Base-by-base conservation (phyloP, 805 yeast species). In the Saccharomycopsis oosterbeekiorum region DNA sequence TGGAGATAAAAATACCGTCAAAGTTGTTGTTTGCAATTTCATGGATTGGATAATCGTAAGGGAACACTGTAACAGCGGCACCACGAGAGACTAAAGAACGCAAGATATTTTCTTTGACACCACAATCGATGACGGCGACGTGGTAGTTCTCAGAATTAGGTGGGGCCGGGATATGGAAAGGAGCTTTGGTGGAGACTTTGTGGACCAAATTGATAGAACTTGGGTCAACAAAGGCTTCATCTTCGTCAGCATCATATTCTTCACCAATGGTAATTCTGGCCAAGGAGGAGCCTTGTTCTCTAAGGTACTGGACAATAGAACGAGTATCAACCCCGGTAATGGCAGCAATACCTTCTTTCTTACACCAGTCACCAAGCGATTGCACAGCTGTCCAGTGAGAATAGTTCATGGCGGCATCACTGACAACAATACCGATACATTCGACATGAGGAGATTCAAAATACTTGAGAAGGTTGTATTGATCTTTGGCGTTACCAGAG, bases 371-470 rank as follows among this genome's bases (percentile, higher is more conserved):
- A 63, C 89, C 88, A 62, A 94, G 80, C 19, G 96, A 86, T 77
- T 94, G 98, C 40, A 94, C 97, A 2, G 99, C 99, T 42, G 98
- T 92, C 99, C 99, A 94, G 74, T 94, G 99, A n/a, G 97, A 89
- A 75, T 93, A 90, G 72, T 91, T 82, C 80, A 92, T 82, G 24
- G 99, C 98, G 60, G 84, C 97, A 71, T 94, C 97, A 53, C 96
- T 88, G 34, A 94, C 99, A 57, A 94, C 96, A 63, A 94, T 90
- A 68, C 98, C 99, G 64, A 88, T 85, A 75, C 97, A 92, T 76
- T 94, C 98, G 61, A 89, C 85, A 67, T 81, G 83, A 4, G 97
- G 94, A 62, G 92, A 83, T 77, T 94, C 99, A 76, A 94, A 86
- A 75, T 89, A 89, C 74, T 89, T 90, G 71, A 93, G 81, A 67